These are phyloP conservation scores for Pseudisothecium myosuroides DNA, from an alignment of 225 moss, liverwort and hornwort genomes.

Conservation along the genomic window DNA sequence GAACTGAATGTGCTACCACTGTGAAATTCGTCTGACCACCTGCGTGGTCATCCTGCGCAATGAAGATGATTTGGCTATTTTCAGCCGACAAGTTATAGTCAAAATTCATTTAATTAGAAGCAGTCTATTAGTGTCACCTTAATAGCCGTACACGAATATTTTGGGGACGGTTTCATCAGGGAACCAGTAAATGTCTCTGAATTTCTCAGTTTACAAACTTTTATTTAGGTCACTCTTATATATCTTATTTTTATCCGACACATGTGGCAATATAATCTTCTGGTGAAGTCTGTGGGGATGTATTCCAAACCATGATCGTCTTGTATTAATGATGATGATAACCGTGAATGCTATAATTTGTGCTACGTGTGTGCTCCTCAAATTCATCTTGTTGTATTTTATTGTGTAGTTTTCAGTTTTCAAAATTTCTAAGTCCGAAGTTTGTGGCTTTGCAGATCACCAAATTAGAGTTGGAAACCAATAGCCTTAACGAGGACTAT, in stretches of 20 bases:
- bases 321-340: background rate
- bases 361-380: background rate
- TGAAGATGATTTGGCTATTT: background rate
- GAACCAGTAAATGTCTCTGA: background rate
- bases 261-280: background rate
- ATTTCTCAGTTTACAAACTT: background rate
- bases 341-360: background rate
- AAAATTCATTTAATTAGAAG: background rate
- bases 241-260: background rate
- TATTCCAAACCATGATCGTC: background rate
- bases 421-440: background rate
- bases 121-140: background rate
- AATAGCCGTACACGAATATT: background rate
- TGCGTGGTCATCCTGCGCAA: background rate
- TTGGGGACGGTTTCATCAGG: background rate
- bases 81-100: background rate
- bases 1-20: background rate
- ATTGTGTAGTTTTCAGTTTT: background rate
- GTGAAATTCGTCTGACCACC: background rate
- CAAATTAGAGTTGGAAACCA: slow-evolving; percentile 42
- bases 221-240: background rate
- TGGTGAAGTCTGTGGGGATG: background rate
- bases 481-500: slow-evolving; percentile 59
- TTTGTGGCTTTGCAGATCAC: slow-evolving; percentile 12
- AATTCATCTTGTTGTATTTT: background rate